These are phyloP conservation scores for Cryoendolithus antarcticus DNA, from an alignment of 2,329 filamentous ascomycete genomes.

Conservation along the genomic window DNA sequence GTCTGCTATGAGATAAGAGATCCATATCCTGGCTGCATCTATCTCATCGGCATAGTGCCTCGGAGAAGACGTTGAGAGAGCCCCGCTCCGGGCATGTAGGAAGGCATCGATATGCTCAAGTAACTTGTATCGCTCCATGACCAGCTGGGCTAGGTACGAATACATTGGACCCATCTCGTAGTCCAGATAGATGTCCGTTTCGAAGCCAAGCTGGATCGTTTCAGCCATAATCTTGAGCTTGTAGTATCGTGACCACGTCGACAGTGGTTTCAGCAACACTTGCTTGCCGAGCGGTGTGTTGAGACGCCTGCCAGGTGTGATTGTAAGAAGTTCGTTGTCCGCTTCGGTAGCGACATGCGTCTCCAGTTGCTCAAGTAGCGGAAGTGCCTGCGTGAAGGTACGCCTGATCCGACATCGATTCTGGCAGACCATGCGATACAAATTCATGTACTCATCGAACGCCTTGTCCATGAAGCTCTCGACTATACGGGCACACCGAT, in stretches of 20 bases:
- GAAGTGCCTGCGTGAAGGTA: constrained; percentile 71
- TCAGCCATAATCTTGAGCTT: constrained; percentile 82
- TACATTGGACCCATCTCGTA: constrained; percentile 86
- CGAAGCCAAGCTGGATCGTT: constrained; percentile 85
- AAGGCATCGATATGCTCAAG: constrained; percentile 62
- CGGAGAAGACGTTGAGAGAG: constrained; percentile 18
- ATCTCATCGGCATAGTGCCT: constrained; percentile 13
- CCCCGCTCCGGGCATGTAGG: constrained; percentile 27
- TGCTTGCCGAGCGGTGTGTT: constrained; percentile 1
- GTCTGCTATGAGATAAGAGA: constrained; percentile 18
- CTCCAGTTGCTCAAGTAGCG: constrained; percentile 76
- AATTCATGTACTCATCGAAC: constrained; percentile 58
- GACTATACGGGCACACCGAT: constrained; percentile 60
- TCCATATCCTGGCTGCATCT: constrained; percentile 9
- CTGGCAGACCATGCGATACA: constrained; percentile 74
- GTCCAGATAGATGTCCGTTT: constrained; percentile 76
- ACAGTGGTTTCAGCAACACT: constrained; percentile 54
- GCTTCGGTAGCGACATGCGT: constrained; percentile 43
- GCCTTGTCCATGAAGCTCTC: constrained; percentile 51
- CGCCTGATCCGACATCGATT: constrained; percentile 84
- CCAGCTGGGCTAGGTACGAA: constrained; percentile 37
- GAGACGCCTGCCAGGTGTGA: constrained; percentile 1
- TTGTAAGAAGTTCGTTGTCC: constrained; percentile 11
- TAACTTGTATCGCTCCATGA: constrained; percentile 9
- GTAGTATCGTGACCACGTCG: constrained; percentile 80